Evolutionary conservation across 1,139 yeast species (phyloP).

Genomic region (Geotrichum siamense): DNA sequence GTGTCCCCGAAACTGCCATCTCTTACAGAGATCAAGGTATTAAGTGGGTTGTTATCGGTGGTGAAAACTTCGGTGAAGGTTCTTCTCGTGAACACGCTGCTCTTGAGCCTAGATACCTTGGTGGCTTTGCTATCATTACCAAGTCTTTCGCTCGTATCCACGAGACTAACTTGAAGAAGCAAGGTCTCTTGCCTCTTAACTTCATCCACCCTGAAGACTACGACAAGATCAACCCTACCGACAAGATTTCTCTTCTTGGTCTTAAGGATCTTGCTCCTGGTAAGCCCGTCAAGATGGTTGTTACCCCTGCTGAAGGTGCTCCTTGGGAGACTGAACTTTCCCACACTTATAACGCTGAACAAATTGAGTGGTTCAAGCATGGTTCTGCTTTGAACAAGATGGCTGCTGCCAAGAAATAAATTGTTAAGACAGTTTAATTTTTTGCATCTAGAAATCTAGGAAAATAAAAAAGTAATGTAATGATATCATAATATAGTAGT

Average conservation of each 20-base stretch:
- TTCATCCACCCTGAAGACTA: conserved; percentile 82
- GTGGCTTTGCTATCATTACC: conserved; percentile 95
- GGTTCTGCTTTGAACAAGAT: conserved; percentile 99
- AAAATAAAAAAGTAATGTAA: conserved; percentile 5
- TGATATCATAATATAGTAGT: too few relatives aligned
- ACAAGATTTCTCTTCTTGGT: conserved; percentile 82
- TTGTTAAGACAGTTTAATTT: too few relatives aligned
- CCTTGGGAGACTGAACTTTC: conserved; percentile 85
- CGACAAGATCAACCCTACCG: conserved; percentile 88
- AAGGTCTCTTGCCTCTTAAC: conserved; percentile 96
- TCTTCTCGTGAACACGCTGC: conserved; percentile 99
- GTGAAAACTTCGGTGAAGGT: conserved; percentile 99
- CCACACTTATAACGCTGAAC: conserved; percentile 93
- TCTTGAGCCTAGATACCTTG: conserved; percentile 97
- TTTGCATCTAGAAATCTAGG: conserved; percentile 3
- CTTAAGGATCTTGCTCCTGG: conserved; percentile 88
- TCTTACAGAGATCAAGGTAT: conserved; percentile 90
- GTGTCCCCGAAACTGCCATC: conserved; percentile 95
- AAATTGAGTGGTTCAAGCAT: conserved; percentile 97
- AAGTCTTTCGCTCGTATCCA: conserved; percentile 97
- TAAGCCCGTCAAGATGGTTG: conserved; percentile 77
- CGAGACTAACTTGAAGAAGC: conserved; percentile 92
- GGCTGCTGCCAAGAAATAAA: conserved; percentile 44
- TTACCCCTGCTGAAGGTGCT: conserved; percentile 78
- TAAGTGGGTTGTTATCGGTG: conserved; percentile 98